Evolutionary conservation across 1,284 basidiomycete genomes (phyloP).

Genomic region (Puccinia horiana): DNA sequence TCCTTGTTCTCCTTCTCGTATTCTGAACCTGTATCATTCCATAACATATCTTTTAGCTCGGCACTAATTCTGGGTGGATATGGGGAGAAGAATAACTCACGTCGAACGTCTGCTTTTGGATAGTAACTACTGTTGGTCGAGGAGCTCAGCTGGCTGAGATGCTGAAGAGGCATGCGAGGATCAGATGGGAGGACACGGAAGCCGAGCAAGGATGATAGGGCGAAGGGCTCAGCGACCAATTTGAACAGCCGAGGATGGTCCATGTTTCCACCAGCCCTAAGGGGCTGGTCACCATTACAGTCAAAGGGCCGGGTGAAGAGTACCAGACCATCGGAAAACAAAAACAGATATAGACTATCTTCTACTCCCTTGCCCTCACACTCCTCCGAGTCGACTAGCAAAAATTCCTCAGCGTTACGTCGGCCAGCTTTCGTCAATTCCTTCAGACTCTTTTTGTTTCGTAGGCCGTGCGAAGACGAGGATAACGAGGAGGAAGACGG

Average conservation of each 20-base stretch:
- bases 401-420: not conserved
- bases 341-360: not conserved
- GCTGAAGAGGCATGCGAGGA: not conserved
- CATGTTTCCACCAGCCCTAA: not conserved
- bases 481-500: not conserved
- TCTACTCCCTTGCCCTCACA: not conserved
- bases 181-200: not conserved
- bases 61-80: not conserved
- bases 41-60: not conserved
- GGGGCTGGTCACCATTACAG: not conserved
- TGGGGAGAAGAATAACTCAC: not conserved
- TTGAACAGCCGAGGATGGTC: not conserved
- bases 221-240: not conserved
- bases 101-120: not conserved
- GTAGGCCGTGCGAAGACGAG: not conserved
- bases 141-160: not conserved
- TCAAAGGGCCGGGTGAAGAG: not conserved
- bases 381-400: not conserved
- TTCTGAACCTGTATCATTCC: not conserved
- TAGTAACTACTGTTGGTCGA: not conserved
- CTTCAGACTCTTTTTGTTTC: not conserved
- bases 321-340: not conserved
- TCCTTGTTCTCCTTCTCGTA: not conserved
- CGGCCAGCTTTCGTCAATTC: not conserved
- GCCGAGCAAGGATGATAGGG: not conserved